Percentiles rank a stretch among this genome's conserved stretches.
Conservation (phyloP, 1,284 basidiomycete genomes). For the Tylopilus sp. region DNA sequence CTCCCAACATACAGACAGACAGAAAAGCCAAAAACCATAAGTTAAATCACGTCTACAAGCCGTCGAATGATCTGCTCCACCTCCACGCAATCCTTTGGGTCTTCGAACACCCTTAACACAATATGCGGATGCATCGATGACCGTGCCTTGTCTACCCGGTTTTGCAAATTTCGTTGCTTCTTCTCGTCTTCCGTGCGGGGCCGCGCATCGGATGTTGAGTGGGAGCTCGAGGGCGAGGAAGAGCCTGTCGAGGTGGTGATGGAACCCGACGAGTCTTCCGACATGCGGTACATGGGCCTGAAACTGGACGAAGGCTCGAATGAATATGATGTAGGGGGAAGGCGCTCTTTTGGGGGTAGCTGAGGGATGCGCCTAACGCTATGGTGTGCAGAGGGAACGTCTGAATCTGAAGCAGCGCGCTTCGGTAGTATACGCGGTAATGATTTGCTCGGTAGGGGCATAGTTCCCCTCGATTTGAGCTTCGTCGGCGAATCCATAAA, state of each 20-base stretch:
- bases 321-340: conserved; percentile 27
- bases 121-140: conserved; percentile 51
- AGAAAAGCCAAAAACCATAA: too few relatives aligned
- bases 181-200: conserved; percentile 47
- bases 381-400: conserved; percentile 7
- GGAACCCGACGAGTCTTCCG: conserved; percentile 23
- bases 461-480: conserved; percentile 4
- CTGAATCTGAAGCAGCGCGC: conserved; percentile 28
- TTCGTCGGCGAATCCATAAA: conserved; percentile 20
- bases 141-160: conserved; percentile 56
- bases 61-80: conserved; percentile 37
- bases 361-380: conserved; percentile 13
- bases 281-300: conserved; percentile 11
- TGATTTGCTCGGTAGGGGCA: conserved; percentile 4
- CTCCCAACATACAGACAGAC: too few relatives aligned
- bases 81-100: conserved; percentile 64
- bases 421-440: conserved; percentile 10
- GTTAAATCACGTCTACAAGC: conserved; percentile 2
- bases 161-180: conserved; percentile 53
- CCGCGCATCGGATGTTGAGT: conserved; percentile 9
- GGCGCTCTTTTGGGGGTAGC: conserved; percentile 19
- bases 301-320: conserved; percentile 10
- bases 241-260: conserved; percentile 16
- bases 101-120: conserved; percentile 57
- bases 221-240: conserved; percentile 20